Evolutionary conservation across 306 rosid species (phyloP), one percentile per base, ranked within the genome.

Genomic region (Bauhinia variegata): DNA sequence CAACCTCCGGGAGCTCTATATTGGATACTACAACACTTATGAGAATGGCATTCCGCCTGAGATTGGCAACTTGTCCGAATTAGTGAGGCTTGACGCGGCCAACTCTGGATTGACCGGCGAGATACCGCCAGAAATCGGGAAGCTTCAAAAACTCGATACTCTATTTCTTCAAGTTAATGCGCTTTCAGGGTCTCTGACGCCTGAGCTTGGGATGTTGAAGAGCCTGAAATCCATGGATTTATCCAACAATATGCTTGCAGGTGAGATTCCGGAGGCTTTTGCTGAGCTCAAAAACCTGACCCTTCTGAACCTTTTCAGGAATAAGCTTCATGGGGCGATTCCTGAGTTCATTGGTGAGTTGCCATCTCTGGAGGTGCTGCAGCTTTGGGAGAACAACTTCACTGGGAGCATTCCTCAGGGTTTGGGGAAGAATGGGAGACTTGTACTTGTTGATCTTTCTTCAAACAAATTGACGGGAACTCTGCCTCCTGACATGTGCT

Each of bases 341-440:
- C 98, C 98, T 1, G 96, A 86, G 54, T 92, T 92, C 28, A 46
- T 89, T 9, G 96, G 88, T 5, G 91, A 83, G 8, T 56, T 89
- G 72, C 96, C 96, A 50, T 77, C 74, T 34, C 74, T 92, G 51
- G 89, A 92, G 69, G 98, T 92, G 0, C 59, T 92, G 65, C 98
- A 92, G 75, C 71, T 92, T 11, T 92, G 98, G 98, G 96, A 89
- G 80, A 92, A 92, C 63, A 92, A 92, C 82, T 87, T 92, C 84
- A 92, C 98, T 0, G 98, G 89, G 1, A 81, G 78, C 53, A 87
- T 92, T 61, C 98, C 98, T 12, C 80, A 53, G 48, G 82, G 93
- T 32, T 60, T 92, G 53, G 98, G 98, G 13, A 86, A 75, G 55
- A 92, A 92, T 10, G 96, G 98, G 8, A 92, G 50, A 76, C 91